A percentile compares a stretch with the other conserved stretches of the same genome.
These are phyloP conservation scores for Solanum chilense DNA, from an alignment of 257 asterid genomes.

Conservation along the genomic window DNA sequence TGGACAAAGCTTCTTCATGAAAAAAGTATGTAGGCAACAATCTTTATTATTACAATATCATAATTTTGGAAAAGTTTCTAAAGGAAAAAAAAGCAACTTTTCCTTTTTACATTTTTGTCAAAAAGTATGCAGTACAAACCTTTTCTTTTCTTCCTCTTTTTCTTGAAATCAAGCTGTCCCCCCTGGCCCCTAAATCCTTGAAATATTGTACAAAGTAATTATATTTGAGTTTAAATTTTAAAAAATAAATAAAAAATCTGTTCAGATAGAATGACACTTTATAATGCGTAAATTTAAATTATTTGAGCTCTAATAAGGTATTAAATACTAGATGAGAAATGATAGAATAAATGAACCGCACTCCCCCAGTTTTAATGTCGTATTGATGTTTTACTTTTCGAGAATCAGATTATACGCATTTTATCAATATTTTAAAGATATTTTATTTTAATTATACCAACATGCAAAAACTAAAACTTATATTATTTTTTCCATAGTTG, in stretches of 20 bases:
- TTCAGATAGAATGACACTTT: background rate
- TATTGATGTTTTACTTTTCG: background rate
- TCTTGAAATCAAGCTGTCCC: background rate
- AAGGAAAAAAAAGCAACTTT: background rate
- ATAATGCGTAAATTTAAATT: accelerated
- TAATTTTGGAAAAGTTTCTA: background rate
- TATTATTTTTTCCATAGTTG: background rate
- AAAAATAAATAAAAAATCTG: background rate
- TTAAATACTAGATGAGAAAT: background rate
- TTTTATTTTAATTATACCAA: background rate
- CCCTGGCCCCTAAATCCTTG: background rate
- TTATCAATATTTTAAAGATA: background rate
- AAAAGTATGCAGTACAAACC: background rate
- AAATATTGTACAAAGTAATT: background rate
- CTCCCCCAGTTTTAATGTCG: background rate
- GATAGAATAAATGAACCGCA: background rate
- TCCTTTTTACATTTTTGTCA: background rate
- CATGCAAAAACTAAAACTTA: background rate
- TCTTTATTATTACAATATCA: background rate
- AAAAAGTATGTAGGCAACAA: background rate
- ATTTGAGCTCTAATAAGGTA: background rate
- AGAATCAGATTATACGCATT: background rate
- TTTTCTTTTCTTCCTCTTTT: background rate
- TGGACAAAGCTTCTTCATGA: background rate
- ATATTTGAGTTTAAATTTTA: background rate